phyloP scores from a whole-genome alignment of 306 rosid genomes.

The Amphicarpaea edgeworthii region DNA sequence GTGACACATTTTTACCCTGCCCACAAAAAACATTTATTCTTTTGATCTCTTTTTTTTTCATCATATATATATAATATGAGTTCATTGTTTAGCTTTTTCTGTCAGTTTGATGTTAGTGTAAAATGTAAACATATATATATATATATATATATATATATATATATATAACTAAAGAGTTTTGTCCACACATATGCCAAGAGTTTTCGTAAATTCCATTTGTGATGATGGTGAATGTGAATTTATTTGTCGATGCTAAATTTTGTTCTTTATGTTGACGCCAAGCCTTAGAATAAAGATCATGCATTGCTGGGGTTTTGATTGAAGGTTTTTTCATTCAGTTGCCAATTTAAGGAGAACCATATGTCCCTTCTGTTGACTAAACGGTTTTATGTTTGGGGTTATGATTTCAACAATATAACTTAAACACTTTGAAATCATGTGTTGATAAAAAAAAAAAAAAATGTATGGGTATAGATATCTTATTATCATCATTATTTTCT shows the following conservation, averaged over 20 bases:
- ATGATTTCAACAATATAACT: neutral
- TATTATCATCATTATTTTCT: neutral
- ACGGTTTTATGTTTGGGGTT: neutral
- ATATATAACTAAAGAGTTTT: no score
- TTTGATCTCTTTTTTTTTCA: no score
- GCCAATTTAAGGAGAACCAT: neutral
- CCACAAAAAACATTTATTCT: no score
- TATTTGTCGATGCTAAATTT: neutral
- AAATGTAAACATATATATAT: no score
- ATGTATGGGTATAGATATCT: neutral
- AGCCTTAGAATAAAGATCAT: neutral
- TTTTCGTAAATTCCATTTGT: neutral
- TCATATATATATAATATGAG: no score
- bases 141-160: no score
- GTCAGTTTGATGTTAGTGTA: no score
- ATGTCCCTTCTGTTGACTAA: neutral
- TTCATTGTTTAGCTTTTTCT: no score
- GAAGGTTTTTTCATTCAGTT: neutral
- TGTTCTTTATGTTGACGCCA: neutral
- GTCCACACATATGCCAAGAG: neutral
- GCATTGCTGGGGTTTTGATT: neutral
- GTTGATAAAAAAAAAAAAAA: neutral
- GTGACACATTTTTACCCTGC: neutral
- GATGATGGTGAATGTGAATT: neutral
- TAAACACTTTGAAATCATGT: neutral